Evolutionary conservation across 768 basidiomycete species (phyloP).

Genomic region (Hericium rajendrae): DNA sequence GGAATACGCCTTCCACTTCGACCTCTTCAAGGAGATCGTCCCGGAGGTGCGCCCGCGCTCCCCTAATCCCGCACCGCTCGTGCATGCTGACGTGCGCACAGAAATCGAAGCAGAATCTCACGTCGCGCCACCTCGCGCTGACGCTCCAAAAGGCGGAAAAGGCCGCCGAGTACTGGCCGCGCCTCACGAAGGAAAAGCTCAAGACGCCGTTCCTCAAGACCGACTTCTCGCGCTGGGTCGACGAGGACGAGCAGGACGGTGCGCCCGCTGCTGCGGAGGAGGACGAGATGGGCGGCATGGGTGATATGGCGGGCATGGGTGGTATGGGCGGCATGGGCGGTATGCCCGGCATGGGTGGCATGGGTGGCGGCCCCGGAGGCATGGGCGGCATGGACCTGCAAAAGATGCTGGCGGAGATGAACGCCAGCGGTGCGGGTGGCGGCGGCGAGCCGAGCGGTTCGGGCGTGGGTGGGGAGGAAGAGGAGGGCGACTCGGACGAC

Average conservation of each 20-base stretch:
- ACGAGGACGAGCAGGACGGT: slow-evolving; percentile 93
- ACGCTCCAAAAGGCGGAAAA: slow-evolving; percentile 75
- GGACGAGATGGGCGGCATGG: slow-evolving; percentile 28
- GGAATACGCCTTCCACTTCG: slow-evolving; percentile 66
- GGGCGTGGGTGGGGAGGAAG: slow-evolving; percentile 24
- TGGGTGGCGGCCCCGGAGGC: slow-evolving; percentile 36
- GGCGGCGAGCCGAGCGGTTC: slow-evolving; percentile 15
- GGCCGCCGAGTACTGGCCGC: slow-evolving; percentile 80
- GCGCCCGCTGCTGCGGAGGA: slow-evolving; percentile 33
- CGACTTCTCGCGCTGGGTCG: slow-evolving; percentile 92
- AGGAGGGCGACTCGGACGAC: slow-evolving; percentile 40
- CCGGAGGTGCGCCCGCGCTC: slow-evolving; percentile 50
- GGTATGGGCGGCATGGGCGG: slow-evolving; percentile 28
- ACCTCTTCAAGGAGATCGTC: slow-evolving; percentile 66
- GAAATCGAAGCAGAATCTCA: slow-evolving; percentile 51
- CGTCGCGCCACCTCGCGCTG: slow-evolving; percentile 56
- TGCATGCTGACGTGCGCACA: slow-evolving; percentile 19
- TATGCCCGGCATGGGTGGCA: slow-evolving; percentile 46
- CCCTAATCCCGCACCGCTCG: background rate
- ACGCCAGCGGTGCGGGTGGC: slow-evolving; percentile 14
- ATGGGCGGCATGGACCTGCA: slow-evolving; percentile 55
- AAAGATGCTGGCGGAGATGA: slow-evolving; percentile 35
- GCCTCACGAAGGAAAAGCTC: slow-evolving; percentile 82
- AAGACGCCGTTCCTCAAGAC: slow-evolving; percentile 84
- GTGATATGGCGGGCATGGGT: slow-evolving; percentile 26